Evolutionary conservation across 257 asterid species (phyloP), one percentile per base, ranked within the genome.

Genomic region (Cruciata laevipes): DNA sequence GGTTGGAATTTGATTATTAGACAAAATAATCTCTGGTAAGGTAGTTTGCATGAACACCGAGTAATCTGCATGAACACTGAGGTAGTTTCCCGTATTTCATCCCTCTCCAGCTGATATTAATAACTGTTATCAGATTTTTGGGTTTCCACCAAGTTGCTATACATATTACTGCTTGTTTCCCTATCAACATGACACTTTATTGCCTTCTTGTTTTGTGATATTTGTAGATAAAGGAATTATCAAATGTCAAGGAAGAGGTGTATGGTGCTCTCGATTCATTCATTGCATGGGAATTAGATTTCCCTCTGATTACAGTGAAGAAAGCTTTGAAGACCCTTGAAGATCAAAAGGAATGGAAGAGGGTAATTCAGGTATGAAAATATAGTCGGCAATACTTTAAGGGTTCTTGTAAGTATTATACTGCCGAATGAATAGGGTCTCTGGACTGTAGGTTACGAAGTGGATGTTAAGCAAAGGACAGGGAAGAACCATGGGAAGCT

Each of bases 381-480:
- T 52, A 6, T 69, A 31, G 12, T 71, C 32, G 13, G 20, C n/a
- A 20, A 17, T 17, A 31, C 56, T 63, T 61, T 38, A 56, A 30
- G 21, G 23, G 16, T 55, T 32, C 55, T 49, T 63, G 32, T 32
- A 63, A 42, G 73, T 71, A 51, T 73, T 30, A 14, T 62, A 60
- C 33, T 42, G 21, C 9, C 31, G 4, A 71, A 51, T 58, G 10
- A 27, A 42, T 31, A 52, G 47, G 12, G 63, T 24, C 55, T 13
- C 56, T 61, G 66, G 27, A 30, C 5, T 64, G 60, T 67, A 87
- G 98, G 86, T 93, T 65, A 83, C 96, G 9, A 93, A 93, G 78
- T 93, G 97, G 99, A 90, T 90, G 97, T 72, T 93, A 68, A 93
- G 95, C 80, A 90, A 93, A 79, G 99, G 99, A 7, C 97, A 93